Base-by-base conservation (phyloP, 805 yeast species). In the Metschnikowia henanensis region DNA sequence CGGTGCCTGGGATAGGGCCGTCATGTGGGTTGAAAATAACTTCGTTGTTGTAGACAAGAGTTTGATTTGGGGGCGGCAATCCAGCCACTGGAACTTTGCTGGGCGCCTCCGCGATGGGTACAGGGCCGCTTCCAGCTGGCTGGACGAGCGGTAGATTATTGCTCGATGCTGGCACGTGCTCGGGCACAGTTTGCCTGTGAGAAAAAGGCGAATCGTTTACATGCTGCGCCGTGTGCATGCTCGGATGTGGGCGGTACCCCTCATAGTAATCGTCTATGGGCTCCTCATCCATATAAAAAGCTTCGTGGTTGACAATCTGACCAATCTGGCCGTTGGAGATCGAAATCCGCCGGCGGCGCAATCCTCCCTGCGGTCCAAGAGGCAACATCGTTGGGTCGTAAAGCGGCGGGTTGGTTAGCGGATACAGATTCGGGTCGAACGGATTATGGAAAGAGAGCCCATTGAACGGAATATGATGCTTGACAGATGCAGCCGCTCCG, bases 311-410 rank as follows among this genome's bases (percentile, higher is more conserved):
- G 34, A 79, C 75, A 28, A 86, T 76, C 57, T 86, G 95, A 37
- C 90, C 87, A 51, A 86, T 86, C 58, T 86, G 95, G 56, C 95
- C 95, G 64, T 86, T 86, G 9, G 92, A 84, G 40, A 86, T 86
- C 34, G 94, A 85, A 2, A 86, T 81, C 58, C 95, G 75, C 59
- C 94, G 71, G 58, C 84, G 69, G 35, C 75, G 57, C 17, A 69
- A 59, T 6, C 57, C 54, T 1, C 64, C 62, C n/a, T 66, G 66
- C 30, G 57, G 68, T 30, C 62, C 51, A 44, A 56, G 61, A 17
- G 71, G 69, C 52, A 62, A 57, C 65, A 68, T 66, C 21, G 72
- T 64, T 5, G 72, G 64, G 48, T 73, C 79, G 48, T 72, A 66
- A 23, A 73, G 53, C 13, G 77, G 79, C 2, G 79, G 79, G 49